These are phyloP conservation scores for Nicotiana otophora DNA, from an alignment of 257 asterid genomes.

Conservation along the genomic window DNA sequence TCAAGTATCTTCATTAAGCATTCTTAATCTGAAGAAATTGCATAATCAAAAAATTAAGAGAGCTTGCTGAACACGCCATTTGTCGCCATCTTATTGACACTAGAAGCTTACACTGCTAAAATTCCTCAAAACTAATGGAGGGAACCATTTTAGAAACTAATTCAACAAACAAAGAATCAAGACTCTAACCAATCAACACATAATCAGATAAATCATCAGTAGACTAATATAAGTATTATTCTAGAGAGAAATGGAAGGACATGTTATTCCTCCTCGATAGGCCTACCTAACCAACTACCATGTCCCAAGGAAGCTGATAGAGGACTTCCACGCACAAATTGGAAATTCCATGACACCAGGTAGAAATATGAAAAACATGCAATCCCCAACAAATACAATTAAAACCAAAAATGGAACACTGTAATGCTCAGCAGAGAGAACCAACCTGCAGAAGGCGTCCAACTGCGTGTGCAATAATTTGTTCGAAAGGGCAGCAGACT, in stretches of 20 bases:
- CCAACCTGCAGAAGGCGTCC: conserved; percentile 88
- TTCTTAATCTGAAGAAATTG: not conserved
- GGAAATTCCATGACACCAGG: not conserved
- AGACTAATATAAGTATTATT: not conserved
- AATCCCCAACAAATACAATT: not conserved
- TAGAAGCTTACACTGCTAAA: not conserved
- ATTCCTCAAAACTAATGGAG: not conserved
- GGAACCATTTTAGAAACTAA: not conserved
- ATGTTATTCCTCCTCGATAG: not conserved
- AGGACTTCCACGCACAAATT: not conserved
- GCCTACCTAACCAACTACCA: not conserved
- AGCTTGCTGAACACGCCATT: not conserved
- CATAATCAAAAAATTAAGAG: not conserved
- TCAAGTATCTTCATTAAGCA: not conserved
- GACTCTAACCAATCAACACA: not conserved
- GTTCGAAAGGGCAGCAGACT: conserved; percentile 51
- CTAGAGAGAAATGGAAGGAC: not conserved
- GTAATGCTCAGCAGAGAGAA: conserved; percentile 10
- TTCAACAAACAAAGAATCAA: not conserved
- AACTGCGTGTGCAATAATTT: conserved; percentile 88
- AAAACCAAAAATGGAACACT: not conserved
- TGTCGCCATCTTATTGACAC: not conserved
- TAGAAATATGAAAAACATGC: not conserved
- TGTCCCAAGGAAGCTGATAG: conserved; percentile 1
- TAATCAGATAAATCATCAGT: not conserved